Conservation (phyloP, 768 basidiomycete genomes). For the Suillus tomentosus region DNA sequence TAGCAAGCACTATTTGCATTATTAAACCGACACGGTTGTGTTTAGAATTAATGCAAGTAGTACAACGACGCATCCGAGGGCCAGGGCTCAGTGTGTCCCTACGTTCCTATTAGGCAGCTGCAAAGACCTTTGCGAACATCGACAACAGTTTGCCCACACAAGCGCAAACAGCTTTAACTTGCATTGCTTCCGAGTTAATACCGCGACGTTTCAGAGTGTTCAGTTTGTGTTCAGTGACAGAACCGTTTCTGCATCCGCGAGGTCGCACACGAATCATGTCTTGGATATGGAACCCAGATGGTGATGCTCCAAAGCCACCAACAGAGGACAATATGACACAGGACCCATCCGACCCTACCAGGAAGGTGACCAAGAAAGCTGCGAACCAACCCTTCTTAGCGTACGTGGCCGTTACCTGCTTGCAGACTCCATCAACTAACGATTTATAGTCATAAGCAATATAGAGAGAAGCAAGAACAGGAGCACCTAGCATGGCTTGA, state of each 20-base stretch:
- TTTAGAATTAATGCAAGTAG: neutral
- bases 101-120: too few species aligned
- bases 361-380: conserved; percentile 77
- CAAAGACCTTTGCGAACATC: too few species aligned
- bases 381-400: conserved; percentile 86
- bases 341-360: conserved; percentile 64
- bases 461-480: conserved; percentile 60
- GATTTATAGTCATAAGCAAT: conserved; percentile 61
- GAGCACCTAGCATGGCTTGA: conserved; percentile 66
- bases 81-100: too few species aligned
- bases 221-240: neutral
- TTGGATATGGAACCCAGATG: conserved; percentile 56
- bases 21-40: neutral
- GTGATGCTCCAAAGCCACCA: conserved; percentile 38
- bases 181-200: conserved; percentile 1
- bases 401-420: conserved; percentile 45
- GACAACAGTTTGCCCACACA: neutral
- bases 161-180: neutral
- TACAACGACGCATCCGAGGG: neutral
- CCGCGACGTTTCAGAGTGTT: neutral
- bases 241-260: conserved; percentile 5
- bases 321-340: conserved; percentile 51
- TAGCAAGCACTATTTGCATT: neutral
- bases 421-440: neutral
- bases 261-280: conserved; percentile 48